phyloP scores from a whole-genome alignment of 2,329 filamentous ascomycete species.

The Dactylellina cionopaga region DNA sequence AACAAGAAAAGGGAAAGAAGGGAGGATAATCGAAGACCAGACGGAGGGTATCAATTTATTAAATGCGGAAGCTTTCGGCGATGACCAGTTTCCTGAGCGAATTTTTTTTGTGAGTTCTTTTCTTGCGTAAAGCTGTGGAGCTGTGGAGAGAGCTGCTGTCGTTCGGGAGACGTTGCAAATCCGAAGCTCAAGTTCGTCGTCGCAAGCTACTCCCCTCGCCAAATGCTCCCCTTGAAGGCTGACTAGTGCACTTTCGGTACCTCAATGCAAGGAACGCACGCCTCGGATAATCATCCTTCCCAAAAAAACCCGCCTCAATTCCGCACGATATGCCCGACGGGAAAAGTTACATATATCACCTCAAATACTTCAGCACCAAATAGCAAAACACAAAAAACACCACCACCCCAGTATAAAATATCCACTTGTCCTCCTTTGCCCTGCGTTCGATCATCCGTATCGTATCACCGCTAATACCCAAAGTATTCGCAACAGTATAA shows the following conservation, averaged over 20 bases:
- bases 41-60: constrained; percentile 27
- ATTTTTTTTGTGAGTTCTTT: no score
- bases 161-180: no score
- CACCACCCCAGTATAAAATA: constrained; percentile 87
- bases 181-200: no score
- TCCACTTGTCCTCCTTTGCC: constrained; percentile 96
- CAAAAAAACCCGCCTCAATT: neutral
- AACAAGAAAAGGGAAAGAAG: neutral
- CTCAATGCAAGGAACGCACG: constrained; percentile 27
- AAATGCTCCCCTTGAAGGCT: constrained; percentile 6
- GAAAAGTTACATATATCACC: constrained; percentile 63
- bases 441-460: constrained; percentile 95
- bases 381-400: constrained; percentile 93
- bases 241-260: constrained; percentile 17
- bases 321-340: no score
- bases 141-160: no score
- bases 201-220: constrained; percentile 38
- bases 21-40: no score
- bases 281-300: neutral
- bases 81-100: neutral
- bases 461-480: constrained; percentile 93
- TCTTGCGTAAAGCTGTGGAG: no score
- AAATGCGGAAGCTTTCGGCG: neutral
- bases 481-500: constrained; percentile 91
- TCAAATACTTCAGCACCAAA: constrained; percentile 84